phyloP scores from a whole-genome alignment of 257 asterid species.

The Penstemon eatonii region DNA sequence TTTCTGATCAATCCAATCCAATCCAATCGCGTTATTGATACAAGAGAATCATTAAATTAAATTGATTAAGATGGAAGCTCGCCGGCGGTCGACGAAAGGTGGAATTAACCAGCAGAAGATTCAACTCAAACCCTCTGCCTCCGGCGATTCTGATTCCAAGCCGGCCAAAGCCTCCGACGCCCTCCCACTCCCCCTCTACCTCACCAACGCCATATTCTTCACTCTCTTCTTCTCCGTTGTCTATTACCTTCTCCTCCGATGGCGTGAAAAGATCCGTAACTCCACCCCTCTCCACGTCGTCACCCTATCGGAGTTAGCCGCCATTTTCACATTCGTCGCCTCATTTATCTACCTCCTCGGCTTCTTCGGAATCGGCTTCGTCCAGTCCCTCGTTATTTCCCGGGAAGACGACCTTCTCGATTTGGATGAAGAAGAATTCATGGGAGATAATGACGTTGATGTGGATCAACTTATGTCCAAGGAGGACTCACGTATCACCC shows the following conservation, averaged over 20 bases:
- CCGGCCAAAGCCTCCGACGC: constrained; percentile 32
- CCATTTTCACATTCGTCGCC: constrained; percentile 40
- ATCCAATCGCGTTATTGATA: too few relatives aligned
- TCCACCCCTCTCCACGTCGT: constrained; percentile 44
- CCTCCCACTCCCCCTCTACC: constrained; percentile 35
- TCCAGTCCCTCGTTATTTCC: constrained; percentile 38
- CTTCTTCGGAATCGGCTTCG: constrained; percentile 45
- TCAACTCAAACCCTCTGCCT: background rate
- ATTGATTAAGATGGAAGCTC: constrained; percentile 15
- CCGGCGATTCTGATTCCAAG: constrained; percentile 1
- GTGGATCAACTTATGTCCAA: constrained; percentile 30
- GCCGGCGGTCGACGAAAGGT: constrained; percentile 11
- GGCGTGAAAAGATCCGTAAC: constrained; percentile 49
- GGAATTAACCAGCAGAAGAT: background rate
- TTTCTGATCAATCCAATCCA: too few relatives aligned
- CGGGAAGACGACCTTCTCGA: constrained; percentile 33
- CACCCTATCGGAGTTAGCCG: constrained; percentile 40
- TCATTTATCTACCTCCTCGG: constrained; percentile 47
- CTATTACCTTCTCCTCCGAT: constrained; percentile 39
- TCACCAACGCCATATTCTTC: constrained; percentile 39
- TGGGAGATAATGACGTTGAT: background rate
- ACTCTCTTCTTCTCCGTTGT: constrained; percentile 49
- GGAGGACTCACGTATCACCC: constrained; percentile 34
- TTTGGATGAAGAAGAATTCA: constrained; percentile 21
- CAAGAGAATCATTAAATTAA: too few relatives aligned